Percentiles rank a stretch among this genome's conserved stretches.
phyloP scores from a whole-genome alignment of 441 rosid genomes.

The Populus tomentosa region DNA sequence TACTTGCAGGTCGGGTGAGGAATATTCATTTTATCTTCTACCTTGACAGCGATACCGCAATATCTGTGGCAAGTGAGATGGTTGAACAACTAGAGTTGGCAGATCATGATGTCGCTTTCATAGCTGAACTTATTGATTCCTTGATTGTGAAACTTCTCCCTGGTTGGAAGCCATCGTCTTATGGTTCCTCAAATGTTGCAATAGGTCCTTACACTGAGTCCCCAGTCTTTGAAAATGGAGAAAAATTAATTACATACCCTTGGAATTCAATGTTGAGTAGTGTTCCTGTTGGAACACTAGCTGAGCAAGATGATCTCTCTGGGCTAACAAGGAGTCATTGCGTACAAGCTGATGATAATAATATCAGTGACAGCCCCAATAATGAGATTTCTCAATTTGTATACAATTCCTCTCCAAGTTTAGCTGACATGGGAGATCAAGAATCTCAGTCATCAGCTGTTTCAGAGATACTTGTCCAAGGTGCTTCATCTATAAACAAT shows the following conservation, averaged over 20 bases:
- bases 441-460: slow-evolving; percentile 47
- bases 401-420: slow-evolving; percentile 26
- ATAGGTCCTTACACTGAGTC: slow-evolving; percentile 11
- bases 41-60: slow-evolving; percentile 58
- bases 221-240: slow-evolving; percentile 14
- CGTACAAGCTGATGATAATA: slow-evolving; percentile 15
- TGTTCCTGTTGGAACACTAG: slow-evolving; percentile 18
- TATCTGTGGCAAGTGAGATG: slow-evolving; percentile 61
- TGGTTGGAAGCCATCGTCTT: slow-evolving; percentile 36
- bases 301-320: slow-evolving; percentile 22
- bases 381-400: slow-evolving; percentile 9
- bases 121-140: slow-evolving; percentile 56
- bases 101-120: slow-evolving; percentile 38
- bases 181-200: slow-evolving; percentile 8
- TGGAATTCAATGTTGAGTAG: slow-evolving; percentile 31
- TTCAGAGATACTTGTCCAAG: slow-evolving; percentile 43
- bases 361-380: slow-evolving; percentile 3
- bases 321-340: slow-evolving; percentile 13
- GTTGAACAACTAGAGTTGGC: slow-evolving; percentile 58
- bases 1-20: slow-evolving; percentile 44
- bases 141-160: slow-evolving; percentile 49
- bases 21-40: slow-evolving; percentile 57
- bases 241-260: slow-evolving; percentile 19
- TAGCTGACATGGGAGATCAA: slow-evolving; percentile 36
- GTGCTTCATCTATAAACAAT: slow-evolving; percentile 25